Evolutionary conservation across 306 rosid genomes (phyloP).

Genomic region (Crataegus laevigata): DNA sequence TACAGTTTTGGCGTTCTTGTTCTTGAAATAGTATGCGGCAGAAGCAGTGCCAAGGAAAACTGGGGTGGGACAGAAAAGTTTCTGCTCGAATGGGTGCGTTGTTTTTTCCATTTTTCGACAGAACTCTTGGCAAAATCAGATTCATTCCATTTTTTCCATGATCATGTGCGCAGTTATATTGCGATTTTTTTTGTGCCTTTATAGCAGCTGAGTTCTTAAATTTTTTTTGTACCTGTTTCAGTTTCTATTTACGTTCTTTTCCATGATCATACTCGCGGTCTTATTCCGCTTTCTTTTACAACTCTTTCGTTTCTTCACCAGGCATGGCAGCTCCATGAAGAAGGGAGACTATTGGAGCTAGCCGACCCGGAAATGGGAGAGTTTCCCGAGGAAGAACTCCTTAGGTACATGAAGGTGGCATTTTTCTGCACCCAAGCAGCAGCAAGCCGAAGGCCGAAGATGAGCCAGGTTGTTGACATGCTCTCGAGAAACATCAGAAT

Average conservation of each 20-base stretch:
- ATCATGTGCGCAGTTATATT: background rate
- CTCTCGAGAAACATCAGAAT: constrained; percentile 61
- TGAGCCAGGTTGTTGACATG: constrained; percentile 78
- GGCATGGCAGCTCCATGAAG: constrained; percentile 94
- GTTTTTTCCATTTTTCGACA: background rate
- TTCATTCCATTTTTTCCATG: background rate
- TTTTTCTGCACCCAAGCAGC: constrained; percentile 80
- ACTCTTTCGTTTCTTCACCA: constrained; percentile 17
- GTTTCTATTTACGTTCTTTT: background rate
- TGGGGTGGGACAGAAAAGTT: constrained; percentile 48
- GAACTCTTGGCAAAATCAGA: background rate
- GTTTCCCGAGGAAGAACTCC: constrained; percentile 56
- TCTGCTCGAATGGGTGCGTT: constrained; percentile 71
- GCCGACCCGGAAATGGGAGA: constrained; percentile 60
- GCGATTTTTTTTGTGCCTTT: background rate
- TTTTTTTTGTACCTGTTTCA: background rate
- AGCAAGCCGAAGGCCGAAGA: constrained; percentile 66
- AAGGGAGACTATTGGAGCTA: constrained; percentile 56
- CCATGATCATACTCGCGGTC: background rate
- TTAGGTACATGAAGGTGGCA: constrained; percentile 80
- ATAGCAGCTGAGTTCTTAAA: background rate
- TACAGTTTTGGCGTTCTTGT: constrained; percentile 87
- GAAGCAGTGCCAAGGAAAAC: constrained; percentile 51
- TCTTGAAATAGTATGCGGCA: constrained; percentile 79
- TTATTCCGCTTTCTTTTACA: background rate